Evolutionary conservation across 2,329 filamentous ascomycete species (phyloP).

Genomic region (Colletotrichum camelliae): DNA sequence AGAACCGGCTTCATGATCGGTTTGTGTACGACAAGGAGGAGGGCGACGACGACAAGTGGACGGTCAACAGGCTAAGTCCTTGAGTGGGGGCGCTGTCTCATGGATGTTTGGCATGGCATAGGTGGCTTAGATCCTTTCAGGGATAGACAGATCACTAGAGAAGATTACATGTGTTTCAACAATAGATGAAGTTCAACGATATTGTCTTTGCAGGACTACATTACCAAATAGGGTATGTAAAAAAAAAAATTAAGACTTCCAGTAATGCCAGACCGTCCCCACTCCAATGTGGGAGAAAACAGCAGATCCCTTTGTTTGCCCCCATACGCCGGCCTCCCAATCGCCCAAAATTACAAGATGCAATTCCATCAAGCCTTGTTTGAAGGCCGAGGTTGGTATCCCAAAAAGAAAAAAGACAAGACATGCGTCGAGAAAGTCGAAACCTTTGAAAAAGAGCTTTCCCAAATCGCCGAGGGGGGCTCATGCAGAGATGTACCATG

Average conservation of each 20-base stretch:
- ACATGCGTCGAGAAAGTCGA: background rate
- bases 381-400: slow-evolving; percentile 18
- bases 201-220: slow-evolving; percentile 8
- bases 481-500: slow-evolving; percentile 14
- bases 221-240: slow-evolving; percentile 19
- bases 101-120: background rate
- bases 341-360: slow-evolving; percentile 15
- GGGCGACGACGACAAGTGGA: slow-evolving; percentile 59
- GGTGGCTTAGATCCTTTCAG: background rate
- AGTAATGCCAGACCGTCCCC: background rate
- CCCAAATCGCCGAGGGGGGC: background rate
- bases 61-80: slow-evolving; percentile 76
- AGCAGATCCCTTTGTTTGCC: background rate
- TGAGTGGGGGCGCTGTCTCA: slow-evolving; percentile 37
- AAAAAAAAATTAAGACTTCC: background rate
- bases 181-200: background rate
- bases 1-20: slow-evolving; percentile 90
- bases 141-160: background rate
- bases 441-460: background rate
- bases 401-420: background rate
- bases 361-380: slow-evolving; percentile 1
- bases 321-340: slow-evolving; percentile 5
- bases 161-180: background rate
- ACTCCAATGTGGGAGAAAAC: background rate
- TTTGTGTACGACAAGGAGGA: slow-evolving; percentile 79